Percentiles rank a stretch among this genome's conserved stretches.
Conservation (phyloP, 805 yeast genomes). For the Candida patagonica region DNA sequence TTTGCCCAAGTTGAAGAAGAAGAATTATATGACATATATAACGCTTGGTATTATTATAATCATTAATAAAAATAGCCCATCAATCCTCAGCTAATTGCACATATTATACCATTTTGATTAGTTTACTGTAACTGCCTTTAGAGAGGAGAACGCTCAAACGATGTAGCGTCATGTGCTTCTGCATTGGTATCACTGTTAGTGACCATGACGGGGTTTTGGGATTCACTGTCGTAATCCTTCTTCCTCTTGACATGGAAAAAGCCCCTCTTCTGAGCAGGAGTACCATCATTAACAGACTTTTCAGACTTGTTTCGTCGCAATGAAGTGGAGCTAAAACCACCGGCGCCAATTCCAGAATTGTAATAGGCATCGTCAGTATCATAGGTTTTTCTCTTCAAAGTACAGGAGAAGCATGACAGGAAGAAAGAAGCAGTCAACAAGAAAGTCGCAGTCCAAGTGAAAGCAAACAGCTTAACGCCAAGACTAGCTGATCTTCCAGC, state of each 20-base stretch:
- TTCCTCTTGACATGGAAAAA: conserved; percentile 10
- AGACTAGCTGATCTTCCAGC: conserved; percentile 28
- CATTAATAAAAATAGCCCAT: too few relatives aligned
- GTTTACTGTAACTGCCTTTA: too few relatives aligned
- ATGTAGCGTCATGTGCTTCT: conserved; percentile 1
- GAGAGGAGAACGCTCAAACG: neutral
- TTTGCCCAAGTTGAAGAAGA: too few relatives aligned
- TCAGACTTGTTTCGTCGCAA: conserved; percentile 4
- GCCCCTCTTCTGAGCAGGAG: conserved; percentile 6
- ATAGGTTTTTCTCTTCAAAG: conserved; percentile 5
- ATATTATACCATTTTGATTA: too few relatives aligned
- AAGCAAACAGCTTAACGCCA: conserved; percentile 38
- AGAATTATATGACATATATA: too few relatives aligned
- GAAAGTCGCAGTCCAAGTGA: conserved; percentile 44
- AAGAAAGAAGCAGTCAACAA: conserved; percentile 17
- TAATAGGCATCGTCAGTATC: conserved; percentile 1
- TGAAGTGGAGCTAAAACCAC: conserved; percentile 3
- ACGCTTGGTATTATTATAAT: too few relatives aligned
- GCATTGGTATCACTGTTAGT: neutral
- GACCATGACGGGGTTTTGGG: conserved; percentile 8
- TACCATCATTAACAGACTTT: neutral
- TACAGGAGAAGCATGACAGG: conserved; percentile 21
- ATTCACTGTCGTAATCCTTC: conserved; percentile 4
- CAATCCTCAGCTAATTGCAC: too few relatives aligned
- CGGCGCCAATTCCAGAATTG: neutral